Conservation (phyloP, 140 eudicot genomes). For the Anethum foeniculum region DNA sequence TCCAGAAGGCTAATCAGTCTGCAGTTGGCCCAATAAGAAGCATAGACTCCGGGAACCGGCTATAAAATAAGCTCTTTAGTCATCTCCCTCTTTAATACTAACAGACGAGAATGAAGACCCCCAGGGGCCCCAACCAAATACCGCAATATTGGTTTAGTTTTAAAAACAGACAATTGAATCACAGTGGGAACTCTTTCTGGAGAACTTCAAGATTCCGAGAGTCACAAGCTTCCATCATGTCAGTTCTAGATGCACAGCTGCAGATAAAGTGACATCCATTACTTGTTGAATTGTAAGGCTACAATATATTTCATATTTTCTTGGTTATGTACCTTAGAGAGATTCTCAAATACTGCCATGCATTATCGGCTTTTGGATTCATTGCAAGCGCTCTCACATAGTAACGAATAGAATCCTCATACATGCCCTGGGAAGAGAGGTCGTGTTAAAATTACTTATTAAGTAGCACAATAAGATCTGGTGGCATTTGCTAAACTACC, state of each 20-base stretch:
- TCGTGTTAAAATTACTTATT: neutral
- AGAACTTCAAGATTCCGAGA: conserved; percentile 86
- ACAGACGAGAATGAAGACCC: neutral
- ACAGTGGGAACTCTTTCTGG: conserved; percentile 87
- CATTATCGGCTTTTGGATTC: conserved; percentile 98
- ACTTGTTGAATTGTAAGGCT: neutral
- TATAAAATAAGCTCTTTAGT: neutral
- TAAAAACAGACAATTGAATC: neutral
- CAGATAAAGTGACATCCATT: conserved; percentile 14
- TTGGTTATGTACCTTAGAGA: conserved; percentile 54
- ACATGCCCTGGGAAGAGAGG: conserved; percentile 59
- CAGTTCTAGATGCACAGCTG: conserved; percentile 88
- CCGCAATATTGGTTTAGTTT: neutral
- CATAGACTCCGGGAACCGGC: neutral
- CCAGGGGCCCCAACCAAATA: neutral
- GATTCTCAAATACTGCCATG: conserved; percentile 95
- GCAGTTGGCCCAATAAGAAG: neutral
- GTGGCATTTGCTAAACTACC: neutral
- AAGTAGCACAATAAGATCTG: neutral
- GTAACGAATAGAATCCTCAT: conserved; percentile 91
- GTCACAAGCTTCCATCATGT: conserved; percentile 90
- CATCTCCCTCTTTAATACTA: neutral
- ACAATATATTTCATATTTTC: neutral
- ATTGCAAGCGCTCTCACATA: conserved; percentile 89
- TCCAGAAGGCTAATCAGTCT: neutral